phyloP scores from a whole-genome alignment of 2,329 filamentous ascomycete genomes.

The Penicillium sp. region DNA sequence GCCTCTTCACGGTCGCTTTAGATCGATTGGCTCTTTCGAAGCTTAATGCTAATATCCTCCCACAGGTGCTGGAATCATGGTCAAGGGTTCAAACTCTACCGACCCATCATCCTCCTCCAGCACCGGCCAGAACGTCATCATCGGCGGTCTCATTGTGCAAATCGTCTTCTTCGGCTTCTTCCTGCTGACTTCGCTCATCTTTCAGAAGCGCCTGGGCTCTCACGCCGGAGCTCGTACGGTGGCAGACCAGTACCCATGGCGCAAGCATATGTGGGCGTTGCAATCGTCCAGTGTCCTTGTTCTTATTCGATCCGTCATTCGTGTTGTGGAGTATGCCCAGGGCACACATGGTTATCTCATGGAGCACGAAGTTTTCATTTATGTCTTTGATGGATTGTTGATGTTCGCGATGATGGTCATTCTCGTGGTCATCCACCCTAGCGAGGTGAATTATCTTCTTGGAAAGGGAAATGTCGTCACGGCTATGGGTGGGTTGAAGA shows the following conservation, averaged over 20 bases:
- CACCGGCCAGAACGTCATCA: conserved; percentile 27
- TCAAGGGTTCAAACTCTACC: conserved; percentile 5
- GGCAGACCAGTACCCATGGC: conserved; percentile 32
- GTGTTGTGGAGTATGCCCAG: conserved; percentile 30
- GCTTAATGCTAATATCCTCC: background rate
- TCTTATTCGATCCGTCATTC: conserved; percentile 31
- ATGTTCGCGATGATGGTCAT: conserved; percentile 28
- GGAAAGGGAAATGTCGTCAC: conserved; percentile 17
- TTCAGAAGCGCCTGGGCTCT: conserved; percentile 27
- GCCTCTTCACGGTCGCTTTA: background rate
- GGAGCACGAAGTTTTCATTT: conserved; percentile 29
- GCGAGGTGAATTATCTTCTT: conserved; percentile 24
- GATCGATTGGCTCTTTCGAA: background rate
- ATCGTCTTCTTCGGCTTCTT: conserved; percentile 35
- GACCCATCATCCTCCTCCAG: background rate
- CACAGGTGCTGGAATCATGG: conserved; percentile 23
- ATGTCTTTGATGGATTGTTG: conserved; percentile 32
- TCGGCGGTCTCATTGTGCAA: conserved; percentile 31
- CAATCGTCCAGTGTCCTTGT: conserved; percentile 25
- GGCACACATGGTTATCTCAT: conserved; percentile 28
- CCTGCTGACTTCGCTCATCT: conserved; percentile 23
- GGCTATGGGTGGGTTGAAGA: conserved; percentile 17
- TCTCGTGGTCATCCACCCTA: conserved; percentile 26
- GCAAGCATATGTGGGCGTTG: conserved; percentile 34
- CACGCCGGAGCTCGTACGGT: conserved; percentile 28